Evolutionary conservation across 306 rosid genomes (phyloP).

Genomic region (apple (Malus domestica)): DNA sequence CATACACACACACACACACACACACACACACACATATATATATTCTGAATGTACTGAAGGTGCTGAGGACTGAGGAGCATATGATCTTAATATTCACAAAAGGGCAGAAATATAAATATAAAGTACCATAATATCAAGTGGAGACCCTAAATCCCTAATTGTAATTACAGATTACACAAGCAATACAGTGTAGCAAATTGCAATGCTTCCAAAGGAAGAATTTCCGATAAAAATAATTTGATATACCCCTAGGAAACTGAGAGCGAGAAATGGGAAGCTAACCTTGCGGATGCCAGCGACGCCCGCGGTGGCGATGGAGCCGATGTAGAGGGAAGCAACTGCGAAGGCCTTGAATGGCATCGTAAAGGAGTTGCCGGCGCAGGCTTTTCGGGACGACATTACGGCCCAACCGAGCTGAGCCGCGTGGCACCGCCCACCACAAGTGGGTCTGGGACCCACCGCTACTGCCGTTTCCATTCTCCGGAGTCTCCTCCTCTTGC

Average conservation of each 20-base stretch:
- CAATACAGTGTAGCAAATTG: not conserved
- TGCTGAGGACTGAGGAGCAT: not conserved
- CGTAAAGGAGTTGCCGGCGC: conserved; percentile 37
- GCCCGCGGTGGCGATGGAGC: conserved; percentile 60
- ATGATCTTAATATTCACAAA: not conserved
- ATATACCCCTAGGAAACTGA: not conserved
- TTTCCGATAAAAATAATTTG: not conserved
- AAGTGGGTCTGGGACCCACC: not conserved
- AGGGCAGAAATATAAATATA: not conserved
- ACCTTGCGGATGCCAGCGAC: conserved; percentile 60
- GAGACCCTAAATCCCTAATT: not conserved
- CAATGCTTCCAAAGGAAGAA: not conserved
- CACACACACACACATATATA: too few species aligned
- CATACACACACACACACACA: too few species aligned
- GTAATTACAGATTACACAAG: not conserved
- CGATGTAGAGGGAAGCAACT: conserved; percentile 82
- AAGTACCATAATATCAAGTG: not conserved
- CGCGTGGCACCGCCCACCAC: conserved; percentile 63
- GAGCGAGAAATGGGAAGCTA: not conserved
- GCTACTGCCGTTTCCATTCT: conserved; percentile 18
- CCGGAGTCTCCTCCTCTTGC: conserved; percentile 10
- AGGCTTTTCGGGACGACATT: conserved; percentile 34
- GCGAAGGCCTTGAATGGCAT: conserved; percentile 80
- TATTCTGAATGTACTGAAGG: not conserved
- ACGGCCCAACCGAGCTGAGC: conserved; percentile 62